phyloP scores from a whole-genome alignment of 2,329 filamentous ascomycete genomes.

The Chaetomium olivaceum region DNA sequence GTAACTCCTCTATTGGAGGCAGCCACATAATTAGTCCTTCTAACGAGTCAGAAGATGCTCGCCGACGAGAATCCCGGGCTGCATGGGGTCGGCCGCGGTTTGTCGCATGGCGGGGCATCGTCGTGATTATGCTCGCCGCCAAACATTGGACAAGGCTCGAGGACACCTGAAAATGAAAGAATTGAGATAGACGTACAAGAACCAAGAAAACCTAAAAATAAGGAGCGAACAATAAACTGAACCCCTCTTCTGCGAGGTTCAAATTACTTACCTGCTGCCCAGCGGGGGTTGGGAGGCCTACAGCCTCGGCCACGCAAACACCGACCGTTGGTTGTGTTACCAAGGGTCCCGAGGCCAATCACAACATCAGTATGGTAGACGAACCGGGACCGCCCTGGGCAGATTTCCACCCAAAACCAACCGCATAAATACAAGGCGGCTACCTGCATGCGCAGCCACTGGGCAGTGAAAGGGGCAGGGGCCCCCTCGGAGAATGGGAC shows the following conservation, averaged over 20 bases:
- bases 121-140: neutral
- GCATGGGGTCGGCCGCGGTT: neutral
- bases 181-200: neutral
- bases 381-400: neutral
- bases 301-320: neutral
- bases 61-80: neutral
- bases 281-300: neutral
- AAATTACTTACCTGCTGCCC: neutral
- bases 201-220: neutral
- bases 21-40: conserved; percentile 7
- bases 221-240: neutral
- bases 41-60: neutral
- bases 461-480: no score
- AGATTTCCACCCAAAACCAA: neutral
- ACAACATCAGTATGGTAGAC: neutral
- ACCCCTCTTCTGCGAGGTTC: neutral
- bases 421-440: neutral
- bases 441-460: neutral
- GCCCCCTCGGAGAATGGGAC: no score
- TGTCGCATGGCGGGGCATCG: neutral
- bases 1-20: neutral
- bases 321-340: neutral
- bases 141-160: neutral
- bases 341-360: neutral
- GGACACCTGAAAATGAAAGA: neutral